phyloP scores from a whole-genome alignment of 2,329 filamentous ascomycete species.

The Colletotrichum sp. region DNA sequence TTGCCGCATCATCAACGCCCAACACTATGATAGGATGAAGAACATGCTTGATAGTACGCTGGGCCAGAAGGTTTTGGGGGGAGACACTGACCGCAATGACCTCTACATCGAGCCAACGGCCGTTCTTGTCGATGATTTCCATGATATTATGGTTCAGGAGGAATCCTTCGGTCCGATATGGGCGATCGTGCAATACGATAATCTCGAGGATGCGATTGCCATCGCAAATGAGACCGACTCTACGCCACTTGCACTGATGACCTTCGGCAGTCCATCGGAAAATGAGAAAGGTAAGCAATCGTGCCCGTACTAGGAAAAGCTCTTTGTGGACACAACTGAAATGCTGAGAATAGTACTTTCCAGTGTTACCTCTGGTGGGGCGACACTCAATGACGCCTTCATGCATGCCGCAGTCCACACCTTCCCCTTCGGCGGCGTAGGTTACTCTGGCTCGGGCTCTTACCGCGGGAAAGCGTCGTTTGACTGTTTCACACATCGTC shows the following conservation, averaged over 20 bases:
- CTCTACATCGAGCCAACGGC: neutral
- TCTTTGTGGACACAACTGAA: neutral
- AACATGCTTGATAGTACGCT: neutral
- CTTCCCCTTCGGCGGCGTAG: neutral
- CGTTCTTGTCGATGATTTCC: neutral
- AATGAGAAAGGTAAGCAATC: neutral
- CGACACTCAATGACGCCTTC: neutral
- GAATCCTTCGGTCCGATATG: neutral
- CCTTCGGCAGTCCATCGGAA: neutral
- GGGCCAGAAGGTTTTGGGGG: neutral
- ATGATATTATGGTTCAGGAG: neutral
- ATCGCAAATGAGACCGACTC: neutral
- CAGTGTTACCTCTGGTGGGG: neutral
- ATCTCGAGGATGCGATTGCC: neutral
- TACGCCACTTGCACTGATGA: neutral
- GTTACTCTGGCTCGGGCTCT: neutral
- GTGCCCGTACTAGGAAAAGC: neutral
- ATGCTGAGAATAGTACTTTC: neutral
- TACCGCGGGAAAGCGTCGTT: neutral
- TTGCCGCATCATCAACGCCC: neutral
- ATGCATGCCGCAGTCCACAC: neutral
- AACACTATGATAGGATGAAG: neutral
- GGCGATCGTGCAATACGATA: neutral
- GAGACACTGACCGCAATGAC: neutral
- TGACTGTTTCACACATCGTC: neutral